These are phyloP conservation scores for Tubosaeta brunneosetosa DNA, from an alignment of 768 basidiomycete species.

Conservation along the genomic window DNA sequence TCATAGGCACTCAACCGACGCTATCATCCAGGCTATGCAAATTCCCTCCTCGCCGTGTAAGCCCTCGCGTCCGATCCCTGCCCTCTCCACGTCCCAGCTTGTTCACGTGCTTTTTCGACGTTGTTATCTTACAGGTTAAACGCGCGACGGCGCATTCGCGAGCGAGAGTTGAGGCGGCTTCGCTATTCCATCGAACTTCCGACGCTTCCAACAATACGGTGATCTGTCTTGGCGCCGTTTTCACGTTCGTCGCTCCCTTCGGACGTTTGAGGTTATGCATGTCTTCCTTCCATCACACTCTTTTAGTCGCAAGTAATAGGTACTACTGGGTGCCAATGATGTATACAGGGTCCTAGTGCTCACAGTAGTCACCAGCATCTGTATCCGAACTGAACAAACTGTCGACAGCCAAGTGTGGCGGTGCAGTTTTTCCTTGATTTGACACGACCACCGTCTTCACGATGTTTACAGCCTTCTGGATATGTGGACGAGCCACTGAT, in stretches of 20 bases:
- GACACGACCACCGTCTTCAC: too few species aligned
- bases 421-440: too few species aligned
- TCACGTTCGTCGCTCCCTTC: background rate
- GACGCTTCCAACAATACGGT: background rate
- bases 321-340: background rate
- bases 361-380: too few species aligned
- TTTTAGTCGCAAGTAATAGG: background rate
- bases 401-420: too few species aligned
- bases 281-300: background rate
- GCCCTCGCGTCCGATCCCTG: background rate
- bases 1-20: too few species aligned
- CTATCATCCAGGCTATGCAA: slow-evolving; percentile 6
- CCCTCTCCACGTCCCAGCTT: background rate
- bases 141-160: slow-evolving; percentile 5
- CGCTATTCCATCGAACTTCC: slow-evolving; percentile 5
- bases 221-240: background rate
- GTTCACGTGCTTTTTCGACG: background rate
- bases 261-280: background rate
- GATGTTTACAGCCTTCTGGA: too few species aligned
- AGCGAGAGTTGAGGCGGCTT: slow-evolving; percentile 5
- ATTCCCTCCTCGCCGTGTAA: slow-evolving; percentile 13
- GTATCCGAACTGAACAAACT: too few species aligned
- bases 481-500: too few species aligned
- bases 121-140: slow-evolving; percentile 1
- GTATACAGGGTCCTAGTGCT: background rate